Evolutionary conservation across 495 filamentous ascomycete species (phyloP).

Genomic region (Daldinia decipiens): DNA sequence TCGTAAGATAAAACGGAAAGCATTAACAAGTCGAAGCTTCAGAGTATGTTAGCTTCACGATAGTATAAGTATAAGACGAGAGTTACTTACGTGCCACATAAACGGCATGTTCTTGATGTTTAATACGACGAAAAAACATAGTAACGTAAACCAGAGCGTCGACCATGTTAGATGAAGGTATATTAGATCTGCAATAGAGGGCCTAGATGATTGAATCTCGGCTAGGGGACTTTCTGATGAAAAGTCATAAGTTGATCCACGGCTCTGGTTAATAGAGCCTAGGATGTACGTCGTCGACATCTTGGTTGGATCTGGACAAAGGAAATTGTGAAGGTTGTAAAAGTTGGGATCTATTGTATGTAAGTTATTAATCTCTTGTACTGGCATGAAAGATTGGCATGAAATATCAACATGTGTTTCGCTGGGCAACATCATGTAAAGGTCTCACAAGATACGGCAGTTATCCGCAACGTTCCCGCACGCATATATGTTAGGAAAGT

Average conservation of each 20-base stretch:
- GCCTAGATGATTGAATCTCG: conserved; percentile 21
- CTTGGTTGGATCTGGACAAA: conserved; percentile 17
- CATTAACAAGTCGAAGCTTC: conserved; percentile 46
- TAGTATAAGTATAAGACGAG: not conserved
- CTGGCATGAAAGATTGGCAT: conserved; percentile 15
- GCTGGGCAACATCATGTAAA: conserved; percentile 12
- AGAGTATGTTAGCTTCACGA: conserved; percentile 6
- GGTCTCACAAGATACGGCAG: conserved; percentile 5
- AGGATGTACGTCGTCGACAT: conserved; percentile 45
- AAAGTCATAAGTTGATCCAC: conserved; percentile 31
- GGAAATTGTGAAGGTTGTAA: conserved; percentile 11
- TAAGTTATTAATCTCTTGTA: not conserved
- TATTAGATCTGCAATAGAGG: conserved; percentile 27
- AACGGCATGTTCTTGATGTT: conserved; percentile 44
- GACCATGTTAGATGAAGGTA: conserved; percentile 43
- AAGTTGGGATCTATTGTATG: conserved; percentile 1
- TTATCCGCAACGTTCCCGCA: conserved; percentile 22
- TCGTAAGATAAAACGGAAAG: conserved; percentile 46
- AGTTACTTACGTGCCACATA: conserved; percentile 42
- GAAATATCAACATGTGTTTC: conserved; percentile 25
- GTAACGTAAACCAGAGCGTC: conserved; percentile 39
- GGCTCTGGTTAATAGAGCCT: conserved; percentile 41
- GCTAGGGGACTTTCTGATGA: conserved; percentile 20
- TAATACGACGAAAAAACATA: conserved; percentile 37
- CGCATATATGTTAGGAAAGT: conserved; percentile 21